These are phyloP conservation scores for Hura crepitans DNA, from an alignment of 441 rosid genomes.

Conservation along the genomic window DNA sequence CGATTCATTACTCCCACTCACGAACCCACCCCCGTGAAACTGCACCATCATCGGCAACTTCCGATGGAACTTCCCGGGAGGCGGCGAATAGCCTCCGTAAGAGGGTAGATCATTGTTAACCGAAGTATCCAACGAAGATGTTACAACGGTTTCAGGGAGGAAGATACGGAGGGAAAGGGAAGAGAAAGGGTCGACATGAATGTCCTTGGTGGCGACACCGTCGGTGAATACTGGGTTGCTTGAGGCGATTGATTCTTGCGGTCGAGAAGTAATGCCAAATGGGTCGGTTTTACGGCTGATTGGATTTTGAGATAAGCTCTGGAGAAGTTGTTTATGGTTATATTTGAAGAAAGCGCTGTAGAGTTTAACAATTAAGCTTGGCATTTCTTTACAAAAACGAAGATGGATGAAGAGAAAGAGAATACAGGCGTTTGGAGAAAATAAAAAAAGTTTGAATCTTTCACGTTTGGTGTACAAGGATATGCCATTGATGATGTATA, in stretches of 20 bases:
- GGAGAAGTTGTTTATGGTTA: constrained; percentile 67
- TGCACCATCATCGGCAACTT: constrained; percentile 79
- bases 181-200: constrained; percentile 74
- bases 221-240: constrained; percentile 68
- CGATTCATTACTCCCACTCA: constrained; percentile 80
- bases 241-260: constrained; percentile 64
- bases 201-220: constrained; percentile 88
- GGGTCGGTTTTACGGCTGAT: constrained; percentile 37
- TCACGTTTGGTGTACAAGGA: background rate
- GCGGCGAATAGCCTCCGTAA: constrained; percentile 77
- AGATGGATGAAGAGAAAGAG: background rate
- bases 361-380: constrained; percentile 66
- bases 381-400: constrained; percentile 38
- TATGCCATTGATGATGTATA: constrained; percentile 13
- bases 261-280: constrained; percentile 67
- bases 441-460: background rate
- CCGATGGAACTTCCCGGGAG: constrained; percentile 32
- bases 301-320: constrained; percentile 47
- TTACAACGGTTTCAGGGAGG: constrained; percentile 70
- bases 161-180: constrained; percentile 75
- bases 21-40: constrained; percentile 95
- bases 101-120: constrained; percentile 7
- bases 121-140: constrained; percentile 30
- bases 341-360: constrained; percentile 78
- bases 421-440: background rate